Base-by-base conservation (phyloP, 306 rosid genomes). In the Vigna nakashimae region DNA sequence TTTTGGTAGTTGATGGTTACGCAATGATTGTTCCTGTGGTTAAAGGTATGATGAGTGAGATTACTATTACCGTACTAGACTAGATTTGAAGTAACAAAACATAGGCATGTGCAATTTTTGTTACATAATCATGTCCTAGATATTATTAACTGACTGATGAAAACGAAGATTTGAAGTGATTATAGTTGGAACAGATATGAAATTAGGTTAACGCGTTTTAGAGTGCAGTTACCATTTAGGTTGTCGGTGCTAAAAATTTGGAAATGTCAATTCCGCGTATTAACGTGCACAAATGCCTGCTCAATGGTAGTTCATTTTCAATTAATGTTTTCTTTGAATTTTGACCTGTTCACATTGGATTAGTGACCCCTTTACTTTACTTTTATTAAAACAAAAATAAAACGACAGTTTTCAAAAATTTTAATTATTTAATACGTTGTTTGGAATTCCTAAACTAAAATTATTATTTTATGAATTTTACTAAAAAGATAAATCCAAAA, bases 181-280 rank as follows among this genome's bases (percentile, higher is more conserved):
- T 59, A 28, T 59, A 59, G 5, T 30, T 13, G 30, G 43, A 60
- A 7, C 7, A 4, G 22, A 14, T 30, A 26, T 5, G 13, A 68
- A 58, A 51, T 15, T 20, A 59, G 69, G 20, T 32, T 42, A 43
- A 76, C 45, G 68, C 57, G 50, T 34, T 20, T 42, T 18, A 56
- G 16, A 43, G 17, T 20, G 9, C 18, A 65, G 28, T 52, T 4
- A 22, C 13, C 11, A 46, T 69, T 70, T 5, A 49, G 32, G 26
- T 28, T 53, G 81, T 53, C 78, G 63, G 81, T 43, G 75, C 55
- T 20, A 11, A 20, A 48, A 53, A 0, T 22, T 34, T 1, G 7
- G 76, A 58, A 28, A 60, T 51, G 73, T 70, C 73, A 34, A 62
- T 20, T 62, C 55, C 85, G 74, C 66, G 78, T 71, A 56, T 45